Evolutionary conservation across 441 rosid species (phyloP).

Genomic region (Populus hybrid): DNA sequence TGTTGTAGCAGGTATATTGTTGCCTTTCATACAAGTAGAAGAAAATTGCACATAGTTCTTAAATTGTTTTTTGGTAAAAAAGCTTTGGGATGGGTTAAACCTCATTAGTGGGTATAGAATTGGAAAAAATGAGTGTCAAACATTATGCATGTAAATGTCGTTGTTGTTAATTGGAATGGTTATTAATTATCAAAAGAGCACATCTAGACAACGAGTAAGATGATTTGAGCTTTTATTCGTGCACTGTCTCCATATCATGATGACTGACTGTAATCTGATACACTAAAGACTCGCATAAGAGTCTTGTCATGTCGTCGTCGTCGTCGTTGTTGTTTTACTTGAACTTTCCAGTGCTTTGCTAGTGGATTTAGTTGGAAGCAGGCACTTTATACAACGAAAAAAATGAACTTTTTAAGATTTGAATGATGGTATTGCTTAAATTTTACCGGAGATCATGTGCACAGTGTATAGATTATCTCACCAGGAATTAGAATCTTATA

Average conservation of each 20-base stretch:
- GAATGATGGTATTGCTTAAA: neutral
- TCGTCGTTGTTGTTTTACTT: no score
- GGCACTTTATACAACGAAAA: neutral
- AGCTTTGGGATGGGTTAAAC: neutral
- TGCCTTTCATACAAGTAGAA: slow-evolving; percentile 3
- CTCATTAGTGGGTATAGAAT: neutral
- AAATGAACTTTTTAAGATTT: neutral
- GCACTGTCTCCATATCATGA: neutral
- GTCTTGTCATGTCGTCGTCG: neutral
- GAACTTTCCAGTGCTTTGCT: neutral
- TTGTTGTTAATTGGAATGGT: neutral
- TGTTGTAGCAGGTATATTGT: slow-evolving; percentile 68
- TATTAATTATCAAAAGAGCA: neutral
- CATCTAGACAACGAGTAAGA: neutral
- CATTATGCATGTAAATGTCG: neutral
- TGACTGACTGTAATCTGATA: neutral
- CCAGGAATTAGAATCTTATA: neutral
- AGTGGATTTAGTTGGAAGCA: neutral
- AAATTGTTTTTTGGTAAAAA: neutral
- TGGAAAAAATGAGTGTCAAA: neutral
- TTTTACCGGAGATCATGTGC: neutral
- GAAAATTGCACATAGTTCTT: neutral
- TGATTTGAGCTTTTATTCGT: neutral
- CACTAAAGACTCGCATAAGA: neutral
- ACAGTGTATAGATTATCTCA: neutral